Percentiles rank a stretch among this genome's conserved stretches.
These are phyloP conservation scores for Nakazawaea pomicola DNA, from an alignment of 805 yeast genomes.

Conservation along the genomic window DNA sequence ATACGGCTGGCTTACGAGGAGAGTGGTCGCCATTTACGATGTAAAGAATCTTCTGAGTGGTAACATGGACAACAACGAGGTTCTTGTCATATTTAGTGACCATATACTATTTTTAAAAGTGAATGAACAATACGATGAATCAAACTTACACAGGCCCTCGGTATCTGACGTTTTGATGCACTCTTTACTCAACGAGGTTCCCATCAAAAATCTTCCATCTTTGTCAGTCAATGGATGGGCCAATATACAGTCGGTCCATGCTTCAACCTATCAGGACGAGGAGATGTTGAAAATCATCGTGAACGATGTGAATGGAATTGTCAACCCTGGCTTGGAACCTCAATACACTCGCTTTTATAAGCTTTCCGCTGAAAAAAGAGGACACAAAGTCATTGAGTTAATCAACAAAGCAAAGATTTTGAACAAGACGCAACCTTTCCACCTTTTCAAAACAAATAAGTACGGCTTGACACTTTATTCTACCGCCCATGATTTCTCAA, in stretches of 20 bases:
- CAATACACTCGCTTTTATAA: conserved; percentile 17
- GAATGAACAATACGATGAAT: conserved; percentile 32
- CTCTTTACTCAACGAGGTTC: conserved; percentile 80
- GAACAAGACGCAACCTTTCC: conserved; percentile 80
- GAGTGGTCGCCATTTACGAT: conserved; percentile 74
- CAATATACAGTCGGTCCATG: conserved; percentile 48
- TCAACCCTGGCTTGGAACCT: not conserved
- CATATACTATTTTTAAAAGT: conserved; percentile 61
- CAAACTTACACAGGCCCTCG: conserved; percentile 41
- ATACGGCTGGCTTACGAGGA: conserved; percentile 81
- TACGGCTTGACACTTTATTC: conserved; percentile 44
- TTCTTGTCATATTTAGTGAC: conserved; percentile 79
- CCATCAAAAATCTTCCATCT: conserved; percentile 63
- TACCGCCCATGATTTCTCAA: conserved; percentile 60
- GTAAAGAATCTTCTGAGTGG: conserved; percentile 21
- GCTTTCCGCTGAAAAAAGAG: conserved; percentile 9
- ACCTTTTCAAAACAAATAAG: conserved; percentile 55
- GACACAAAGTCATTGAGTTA: conserved; percentile 45
- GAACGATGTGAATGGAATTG: conserved; percentile 10
- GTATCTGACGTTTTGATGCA: conserved; percentile 85
- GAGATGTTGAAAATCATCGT: conserved; percentile 23
- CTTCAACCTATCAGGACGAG: conserved; percentile 36
- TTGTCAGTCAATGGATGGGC: conserved; percentile 69
- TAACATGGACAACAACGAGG: conserved; percentile 35
- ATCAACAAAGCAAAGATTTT: conserved; percentile 67